These are phyloP conservation scores for Zangia roseola DNA, from an alignment of 768 basidiomycete genomes.

Conservation along the genomic window DNA sequence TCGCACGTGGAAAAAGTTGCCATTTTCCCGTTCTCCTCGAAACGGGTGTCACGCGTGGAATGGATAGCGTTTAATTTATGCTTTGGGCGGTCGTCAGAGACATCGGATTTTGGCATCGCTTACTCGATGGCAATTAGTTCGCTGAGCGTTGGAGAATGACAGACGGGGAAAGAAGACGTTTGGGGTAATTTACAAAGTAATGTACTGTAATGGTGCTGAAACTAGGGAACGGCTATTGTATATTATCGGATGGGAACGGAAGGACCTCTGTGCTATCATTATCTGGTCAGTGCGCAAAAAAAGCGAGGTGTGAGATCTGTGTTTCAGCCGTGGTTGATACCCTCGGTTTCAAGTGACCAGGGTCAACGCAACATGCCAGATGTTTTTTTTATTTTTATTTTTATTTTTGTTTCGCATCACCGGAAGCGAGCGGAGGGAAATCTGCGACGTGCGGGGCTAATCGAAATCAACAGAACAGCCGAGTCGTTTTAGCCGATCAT, in stretches of 20 bases:
- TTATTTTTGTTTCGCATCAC: too few species aligned
- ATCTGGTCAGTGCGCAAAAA: slow-evolving; percentile 4
- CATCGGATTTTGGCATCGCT: slow-evolving; percentile 9
- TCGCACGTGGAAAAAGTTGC: too few species aligned
- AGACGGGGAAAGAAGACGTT: not conserved
- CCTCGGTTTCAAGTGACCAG: slow-evolving; percentile 19
- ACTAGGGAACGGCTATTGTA: slow-evolving; percentile 8
- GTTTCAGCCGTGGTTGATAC: slow-evolving; percentile 17
- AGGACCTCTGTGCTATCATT: slow-evolving; percentile 3
- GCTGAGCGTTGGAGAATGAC: too few species aligned
- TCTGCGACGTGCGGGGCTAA: not conserved
- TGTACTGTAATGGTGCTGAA: slow-evolving; percentile 3
- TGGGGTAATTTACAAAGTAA: slow-evolving; percentile 21
- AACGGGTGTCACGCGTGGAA: not conserved
- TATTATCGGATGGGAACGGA: too few species aligned
- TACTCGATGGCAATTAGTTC: not conserved
- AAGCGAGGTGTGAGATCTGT: not conserved
- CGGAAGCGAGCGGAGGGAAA: slow-evolving; percentile 25
- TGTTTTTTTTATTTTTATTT: slow-evolving; percentile 3
- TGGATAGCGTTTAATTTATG: slow-evolving; percentile 1
- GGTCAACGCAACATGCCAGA: not conserved
- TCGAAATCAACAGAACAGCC: not conserved
- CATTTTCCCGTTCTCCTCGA: not conserved
- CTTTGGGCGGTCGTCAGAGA: slow-evolving; percentile 3
- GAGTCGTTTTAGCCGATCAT: slow-evolving; percentile 11